These are phyloP conservation scores for Thraustochytrium striatum DNA, from an alignment of 352 stramenopile species.

Conservation along the genomic window DNA sequence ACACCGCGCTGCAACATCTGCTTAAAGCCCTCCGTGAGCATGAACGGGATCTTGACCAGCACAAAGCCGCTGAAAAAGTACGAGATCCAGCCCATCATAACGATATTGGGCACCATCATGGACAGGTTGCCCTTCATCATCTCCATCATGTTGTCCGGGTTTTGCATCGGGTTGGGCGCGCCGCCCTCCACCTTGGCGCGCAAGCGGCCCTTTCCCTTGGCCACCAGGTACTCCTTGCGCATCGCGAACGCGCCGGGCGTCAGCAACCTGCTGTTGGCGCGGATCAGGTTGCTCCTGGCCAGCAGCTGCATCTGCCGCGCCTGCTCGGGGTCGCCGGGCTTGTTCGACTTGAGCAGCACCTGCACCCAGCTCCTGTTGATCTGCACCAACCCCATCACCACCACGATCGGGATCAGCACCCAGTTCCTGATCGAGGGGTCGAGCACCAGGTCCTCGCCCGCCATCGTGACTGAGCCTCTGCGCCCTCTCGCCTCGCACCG, in stretches of 20 bases:
- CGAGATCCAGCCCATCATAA: constrained; percentile 98
- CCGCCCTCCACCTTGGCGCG: constrained; percentile 60
- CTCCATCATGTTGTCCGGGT: constrained; percentile 92
- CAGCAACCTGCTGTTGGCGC: constrained; percentile 81
- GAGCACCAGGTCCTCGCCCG: constrained; percentile 35
- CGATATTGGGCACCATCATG: constrained; percentile 60
- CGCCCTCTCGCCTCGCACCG: background rate
- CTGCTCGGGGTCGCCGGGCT: constrained; percentile 57
- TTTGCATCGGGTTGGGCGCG: constrained; percentile 77
- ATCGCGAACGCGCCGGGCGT: constrained; percentile 72
- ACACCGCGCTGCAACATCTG: constrained; percentile 90
- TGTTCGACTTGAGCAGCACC: constrained; percentile 60
- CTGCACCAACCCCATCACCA: constrained; percentile 45
- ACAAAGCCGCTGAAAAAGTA: constrained; percentile 98
- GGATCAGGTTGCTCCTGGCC: constrained; percentile 51
- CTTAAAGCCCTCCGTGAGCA: constrained; percentile 95
- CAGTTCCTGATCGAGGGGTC: constrained; percentile 48
- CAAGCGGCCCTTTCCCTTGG: constrained; percentile 67
- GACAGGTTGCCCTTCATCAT: constrained; percentile 98
- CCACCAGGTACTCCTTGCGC: constrained; percentile 66
- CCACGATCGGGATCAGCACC: constrained; percentile 46
- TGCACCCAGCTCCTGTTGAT: constrained; percentile 35
- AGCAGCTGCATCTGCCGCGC: constrained; percentile 56
- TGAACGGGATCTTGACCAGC: constrained; percentile 95
- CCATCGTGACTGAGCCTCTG: too few relatives aligned